A percentile compares a stretch with the other conserved stretches of the same genome.
These are phyloP conservation scores for Xylariaceae sp. DNA, from an alignment of 2,329 filamentous ascomycete species.

Conservation along the genomic window DNA sequence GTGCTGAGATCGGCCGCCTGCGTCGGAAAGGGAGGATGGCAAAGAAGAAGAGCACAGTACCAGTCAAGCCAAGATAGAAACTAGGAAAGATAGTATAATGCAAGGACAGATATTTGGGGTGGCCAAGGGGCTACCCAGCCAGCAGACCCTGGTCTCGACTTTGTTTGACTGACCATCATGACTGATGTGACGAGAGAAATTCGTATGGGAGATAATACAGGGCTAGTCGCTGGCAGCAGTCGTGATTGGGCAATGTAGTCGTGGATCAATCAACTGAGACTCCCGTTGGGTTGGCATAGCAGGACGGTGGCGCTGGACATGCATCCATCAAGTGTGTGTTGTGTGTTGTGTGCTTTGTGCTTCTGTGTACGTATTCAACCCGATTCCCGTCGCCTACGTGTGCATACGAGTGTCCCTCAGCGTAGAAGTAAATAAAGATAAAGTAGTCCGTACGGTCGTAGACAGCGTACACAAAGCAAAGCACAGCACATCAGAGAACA, in stretches of 20 bases:
- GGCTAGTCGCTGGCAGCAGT: slow-evolving; percentile 19
- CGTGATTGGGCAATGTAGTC: slow-evolving; percentile 30
- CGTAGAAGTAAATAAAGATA: background rate
- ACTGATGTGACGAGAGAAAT: slow-evolving; percentile 26
- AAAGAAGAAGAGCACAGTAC: slow-evolving; percentile 23
- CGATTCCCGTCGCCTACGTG: slow-evolving; percentile 11
- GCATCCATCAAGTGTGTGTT: slow-evolving; percentile 8
- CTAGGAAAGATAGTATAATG: slow-evolving; percentile 21
- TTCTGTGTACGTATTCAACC: slow-evolving; percentile 9
- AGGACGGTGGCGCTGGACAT: slow-evolving; percentile 28
- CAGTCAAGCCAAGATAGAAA: slow-evolving; percentile 19
- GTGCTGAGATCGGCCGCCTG: slow-evolving; percentile 21
- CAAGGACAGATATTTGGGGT: slow-evolving; percentile 25
- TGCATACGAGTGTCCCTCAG: slow-evolving; percentile 3
- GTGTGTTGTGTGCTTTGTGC: background rate
- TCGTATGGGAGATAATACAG: slow-evolving; percentile 22
- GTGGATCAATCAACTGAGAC: slow-evolving; percentile 31
- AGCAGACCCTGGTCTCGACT: slow-evolving; percentile 28
- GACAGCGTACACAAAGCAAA: slow-evolving; percentile 1
- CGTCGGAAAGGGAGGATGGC: slow-evolving; percentile 29
- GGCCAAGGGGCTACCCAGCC: slow-evolving; percentile 18
- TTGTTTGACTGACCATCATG: slow-evolving; percentile 24
- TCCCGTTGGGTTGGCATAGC: slow-evolving; percentile 27
- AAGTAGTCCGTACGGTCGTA: too few species aligned
- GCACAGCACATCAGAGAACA: slow-evolving; percentile 4